A percentile compares a stretch with the other conserved stretches of the same genome.
These are phyloP conservation scores for Stenogyne calaminthoides DNA, from an alignment of 305 asterid species.

Conservation along the genomic window DNA sequence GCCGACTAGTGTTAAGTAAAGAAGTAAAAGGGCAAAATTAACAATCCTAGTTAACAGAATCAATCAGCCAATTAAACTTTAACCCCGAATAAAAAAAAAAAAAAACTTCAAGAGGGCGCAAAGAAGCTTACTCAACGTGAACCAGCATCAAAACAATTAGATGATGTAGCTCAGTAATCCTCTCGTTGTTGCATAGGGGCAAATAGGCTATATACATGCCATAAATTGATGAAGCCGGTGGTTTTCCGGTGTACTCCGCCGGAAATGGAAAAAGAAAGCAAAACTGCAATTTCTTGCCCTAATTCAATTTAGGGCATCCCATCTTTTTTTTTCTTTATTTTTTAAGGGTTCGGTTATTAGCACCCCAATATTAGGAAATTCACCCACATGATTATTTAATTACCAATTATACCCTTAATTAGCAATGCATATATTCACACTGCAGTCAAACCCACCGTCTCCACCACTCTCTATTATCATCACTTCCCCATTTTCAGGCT, in stretches of 20 bases:
- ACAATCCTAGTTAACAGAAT: slow-evolving; percentile 1
- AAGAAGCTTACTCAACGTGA: slow-evolving; percentile 39
- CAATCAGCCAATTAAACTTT: background rate
- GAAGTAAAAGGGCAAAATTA: background rate
- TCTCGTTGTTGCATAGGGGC: background rate
- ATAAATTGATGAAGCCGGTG: background rate
- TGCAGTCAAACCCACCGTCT: too few relatives aligned
- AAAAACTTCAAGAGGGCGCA: background rate
- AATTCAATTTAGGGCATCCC: background rate
- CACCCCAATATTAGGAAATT: too few relatives aligned
- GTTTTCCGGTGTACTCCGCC: background rate
- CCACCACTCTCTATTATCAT: too few relatives aligned
- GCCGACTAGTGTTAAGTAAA: background rate
- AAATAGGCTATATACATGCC: too few relatives aligned
- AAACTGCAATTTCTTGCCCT: background rate
- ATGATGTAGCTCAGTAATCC: background rate
- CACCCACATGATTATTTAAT: too few relatives aligned
- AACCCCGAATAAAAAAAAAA: slow-evolving; percentile 5
- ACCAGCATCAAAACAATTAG: slow-evolving; percentile 11
- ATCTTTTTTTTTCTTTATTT: too few relatives aligned
- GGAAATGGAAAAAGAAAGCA: background rate
- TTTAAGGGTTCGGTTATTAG: too few relatives aligned
- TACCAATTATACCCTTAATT: too few relatives aligned
- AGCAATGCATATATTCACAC: too few relatives aligned
- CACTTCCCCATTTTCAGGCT: too few relatives aligned